Base-by-base conservation (phyloP, 1,284 basidiomycete species). In the Stygiomarasmius scandens region DNA sequence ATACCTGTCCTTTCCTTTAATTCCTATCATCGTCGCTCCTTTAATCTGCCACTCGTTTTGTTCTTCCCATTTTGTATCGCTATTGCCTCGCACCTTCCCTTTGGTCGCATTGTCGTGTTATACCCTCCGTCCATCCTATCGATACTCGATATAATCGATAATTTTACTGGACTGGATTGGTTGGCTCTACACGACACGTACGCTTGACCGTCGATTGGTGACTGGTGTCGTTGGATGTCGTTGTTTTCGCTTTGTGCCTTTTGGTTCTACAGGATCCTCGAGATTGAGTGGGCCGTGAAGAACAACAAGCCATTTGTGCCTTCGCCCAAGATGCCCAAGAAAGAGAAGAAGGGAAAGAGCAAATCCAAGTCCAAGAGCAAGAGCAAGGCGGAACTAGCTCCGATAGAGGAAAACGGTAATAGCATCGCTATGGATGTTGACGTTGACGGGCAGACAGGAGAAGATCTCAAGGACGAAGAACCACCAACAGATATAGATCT, bases 201-300 rank as follows among this genome's bases (percentile, higher is more conserved):
- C n/a, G n/a, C 38, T 41, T 19, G 38, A n/a, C 16, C 38, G 38
- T 9, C 38, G 38, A 41, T 16, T n/a, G 38, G 38, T n/a, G 38
- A 41, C 16, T 4, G 38, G 6, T 32, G 38, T 41, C n/a, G 4
- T 41, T 41, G 38, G 38, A 5, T 12, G 5, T 16, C 16, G 38
- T 41, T 41, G 16, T n/a, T 41, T 4, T 41, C n/a, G 38, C n/a
- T 41, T 41, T 19, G 6, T 41, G n/a, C n/a, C 38, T 41, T 41
- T 41, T 16, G 29, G 38, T 41, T 12, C 60, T 58, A 54, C 60
- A 90, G 87, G 74, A 87, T 90, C 68, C 81, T 90, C 71, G 86
- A 89, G 69, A 85, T 89, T 65, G 87, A 89, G 68, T 87, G 83
- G 81, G 78, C 87, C 1, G 80, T 87, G 67, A 83, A 83, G 71